Percentiles rank a stretch among this genome's conserved stretches.
phyloP scores from a whole-genome alignment of 177 flowering plant species.

The Vitis hybrid region DNA sequence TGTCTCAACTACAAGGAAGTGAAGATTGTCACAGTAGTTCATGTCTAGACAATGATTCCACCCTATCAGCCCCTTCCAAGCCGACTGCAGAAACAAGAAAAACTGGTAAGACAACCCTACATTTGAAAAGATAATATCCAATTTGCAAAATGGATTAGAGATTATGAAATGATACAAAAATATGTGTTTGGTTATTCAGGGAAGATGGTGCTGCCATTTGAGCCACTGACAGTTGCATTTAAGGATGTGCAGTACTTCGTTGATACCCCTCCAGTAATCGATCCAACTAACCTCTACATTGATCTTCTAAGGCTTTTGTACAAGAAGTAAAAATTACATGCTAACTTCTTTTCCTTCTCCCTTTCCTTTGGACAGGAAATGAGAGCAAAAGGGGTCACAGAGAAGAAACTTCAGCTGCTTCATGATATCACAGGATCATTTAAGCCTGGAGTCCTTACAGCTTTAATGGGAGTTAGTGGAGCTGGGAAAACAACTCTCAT shows the following conservation, averaged over 20 bases:
- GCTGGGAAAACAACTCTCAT: conserved; percentile 49
- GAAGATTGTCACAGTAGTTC: conserved; percentile 11
- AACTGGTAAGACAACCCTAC: conserved; percentile 6
- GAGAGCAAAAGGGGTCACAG: conserved; percentile 25
- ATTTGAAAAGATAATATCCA: neutral
- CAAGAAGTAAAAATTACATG: neutral
- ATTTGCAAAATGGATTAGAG: neutral
- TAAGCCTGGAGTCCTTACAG: conserved; percentile 43
- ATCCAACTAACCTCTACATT: neutral
- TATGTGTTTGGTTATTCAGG: conserved; percentile 15
- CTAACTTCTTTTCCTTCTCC: neutral
- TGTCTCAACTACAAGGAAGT: conserved; percentile 24
- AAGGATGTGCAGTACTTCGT: conserved; percentile 34
- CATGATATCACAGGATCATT: conserved; percentile 38
- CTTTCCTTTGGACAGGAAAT: conserved; percentile 19
- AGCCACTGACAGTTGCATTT: conserved; percentile 32
- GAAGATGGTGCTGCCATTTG: conserved; percentile 30
- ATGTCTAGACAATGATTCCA: conserved; percentile 2
- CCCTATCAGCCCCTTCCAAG: neutral
- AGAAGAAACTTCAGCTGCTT: conserved; percentile 36
- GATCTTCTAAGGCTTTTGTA: neutral
- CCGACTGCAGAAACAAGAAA: conserved; percentile 8
- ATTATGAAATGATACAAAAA: neutral
- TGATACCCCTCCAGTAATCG: conserved; percentile 34
- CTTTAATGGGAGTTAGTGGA: conserved; percentile 49